Percentiles rank a stretch among this genome's conserved stretches.
Conservation (phyloP, 257 asterid genomes). For the Ilex asprella region DNA sequence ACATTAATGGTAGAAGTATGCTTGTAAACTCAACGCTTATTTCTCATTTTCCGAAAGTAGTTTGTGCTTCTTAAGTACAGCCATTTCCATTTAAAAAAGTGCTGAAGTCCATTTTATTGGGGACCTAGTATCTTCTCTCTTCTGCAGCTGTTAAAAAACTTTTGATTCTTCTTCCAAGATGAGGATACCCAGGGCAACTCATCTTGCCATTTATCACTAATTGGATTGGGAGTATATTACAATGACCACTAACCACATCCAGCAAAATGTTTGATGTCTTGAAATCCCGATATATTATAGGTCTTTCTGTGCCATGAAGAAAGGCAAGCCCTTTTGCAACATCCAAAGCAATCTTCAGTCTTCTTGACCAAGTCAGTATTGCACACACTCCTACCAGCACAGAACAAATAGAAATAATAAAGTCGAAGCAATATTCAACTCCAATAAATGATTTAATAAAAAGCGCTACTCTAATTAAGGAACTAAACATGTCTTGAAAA, state of each 20-base stretch:
- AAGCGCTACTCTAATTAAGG: too few species aligned
- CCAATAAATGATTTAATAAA: too few species aligned
- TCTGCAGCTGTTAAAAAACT: too few species aligned
- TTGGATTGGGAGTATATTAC: too few species aligned
- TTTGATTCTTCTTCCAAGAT: too few species aligned
- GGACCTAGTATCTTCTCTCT: background rate
- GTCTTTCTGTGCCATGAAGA: slow-evolving; percentile 88
- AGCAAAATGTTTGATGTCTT: slow-evolving; percentile 84
- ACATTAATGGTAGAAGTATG: slow-evolving; percentile 5
- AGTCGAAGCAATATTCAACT: too few species aligned
- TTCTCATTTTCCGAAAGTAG: slow-evolving; percentile 2
- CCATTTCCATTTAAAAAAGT: background rate
- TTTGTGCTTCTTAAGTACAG: background rate
- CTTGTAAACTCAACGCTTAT: background rate
- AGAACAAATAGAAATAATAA: background rate
- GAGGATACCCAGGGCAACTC: too few species aligned
- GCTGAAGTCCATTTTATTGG: background rate
- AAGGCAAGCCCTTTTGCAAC: slow-evolving; percentile 95
- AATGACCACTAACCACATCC: slow-evolving; percentile 60
- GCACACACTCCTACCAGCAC: slow-evolving; percentile 58
- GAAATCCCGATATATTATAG: slow-evolving; percentile 88
- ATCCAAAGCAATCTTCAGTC: slow-evolving; percentile 87
- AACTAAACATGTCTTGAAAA: too few species aligned
- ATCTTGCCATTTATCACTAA: too few species aligned
- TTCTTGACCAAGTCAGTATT: slow-evolving; percentile 63